phyloP scores from a whole-genome alignment of 345 rosid genomes.

The Syzygium grande region DNA sequence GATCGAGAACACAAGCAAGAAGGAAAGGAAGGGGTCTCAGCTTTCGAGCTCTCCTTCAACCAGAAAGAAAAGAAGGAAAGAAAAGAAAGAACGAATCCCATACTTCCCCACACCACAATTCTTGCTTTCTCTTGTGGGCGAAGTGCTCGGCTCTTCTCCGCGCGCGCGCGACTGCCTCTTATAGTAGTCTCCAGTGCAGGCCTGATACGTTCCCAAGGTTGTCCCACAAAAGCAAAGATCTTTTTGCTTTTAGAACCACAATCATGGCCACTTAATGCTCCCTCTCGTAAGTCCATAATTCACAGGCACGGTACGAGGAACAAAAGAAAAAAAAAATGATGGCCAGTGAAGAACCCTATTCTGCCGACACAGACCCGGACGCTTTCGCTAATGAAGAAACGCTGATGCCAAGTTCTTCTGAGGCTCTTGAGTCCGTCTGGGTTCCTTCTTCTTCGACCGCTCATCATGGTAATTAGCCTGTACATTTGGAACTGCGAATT shows the following conservation, averaged over 20 bases:
- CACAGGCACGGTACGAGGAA: constrained; percentile 1
- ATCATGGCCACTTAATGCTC: background rate
- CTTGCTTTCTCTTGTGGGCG: background rate
- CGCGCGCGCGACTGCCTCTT: background rate
- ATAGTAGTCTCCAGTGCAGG: background rate
- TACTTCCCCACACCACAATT: background rate
- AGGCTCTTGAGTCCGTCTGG: constrained; percentile 27
- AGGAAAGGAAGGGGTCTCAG: background rate
- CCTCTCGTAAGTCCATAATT: background rate
- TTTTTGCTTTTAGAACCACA: background rate
- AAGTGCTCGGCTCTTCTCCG: background rate
- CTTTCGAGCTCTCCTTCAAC: background rate
- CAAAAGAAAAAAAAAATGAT: constrained; percentile 1
- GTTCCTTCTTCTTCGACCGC: constrained; percentile 17
- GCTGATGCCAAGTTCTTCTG: constrained; percentile 18
- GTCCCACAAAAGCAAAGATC: background rate
- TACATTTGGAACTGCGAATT: background rate
- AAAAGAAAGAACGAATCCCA: background rate
- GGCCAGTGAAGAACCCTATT: constrained; percentile 12
- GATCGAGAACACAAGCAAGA: background rate
- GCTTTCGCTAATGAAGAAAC: constrained; percentile 17
- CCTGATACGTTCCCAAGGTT: background rate
- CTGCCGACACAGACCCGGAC: constrained; percentile 9
- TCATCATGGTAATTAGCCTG: constrained; percentile 19
- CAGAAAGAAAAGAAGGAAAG: background rate